A percentile compares a stretch with the other conserved stretches of the same genome.
Conservation (phyloP, 2,329 filamentous ascomycete genomes). For the Pseudogymnoascus sp. region DNA sequence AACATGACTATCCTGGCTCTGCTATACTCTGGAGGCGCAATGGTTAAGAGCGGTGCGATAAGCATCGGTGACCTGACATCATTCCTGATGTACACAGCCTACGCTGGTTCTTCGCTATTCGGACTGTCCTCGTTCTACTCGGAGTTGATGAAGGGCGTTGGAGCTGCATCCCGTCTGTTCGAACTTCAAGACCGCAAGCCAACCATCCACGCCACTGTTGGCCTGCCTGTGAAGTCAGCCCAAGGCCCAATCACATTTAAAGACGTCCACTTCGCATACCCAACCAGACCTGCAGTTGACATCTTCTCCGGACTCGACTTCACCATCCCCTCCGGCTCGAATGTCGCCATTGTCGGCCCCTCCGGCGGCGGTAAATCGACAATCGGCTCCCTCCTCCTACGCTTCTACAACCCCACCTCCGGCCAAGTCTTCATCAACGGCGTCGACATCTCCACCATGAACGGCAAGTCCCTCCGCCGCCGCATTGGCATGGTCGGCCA, state of each 20-base stretch:
- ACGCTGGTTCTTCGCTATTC: constrained; percentile 76
- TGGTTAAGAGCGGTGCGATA: constrained; percentile 80
- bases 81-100: constrained; percentile 98
- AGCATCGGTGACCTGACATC: constrained; percentile 87
- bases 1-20: constrained; percentile 94
- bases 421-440: constrained; percentile 79
- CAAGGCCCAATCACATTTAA: constrained; percentile 83
- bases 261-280: constrained; percentile 82
- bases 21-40: constrained; percentile 80
- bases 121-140: constrained; percentile 95
- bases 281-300: constrained; percentile 79
- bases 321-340: constrained; percentile 83
- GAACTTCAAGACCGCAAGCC: constrained; percentile 88
- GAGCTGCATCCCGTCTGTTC: constrained; percentile 90
- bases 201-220: constrained; percentile 78
- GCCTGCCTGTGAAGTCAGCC: constrained; percentile 69
- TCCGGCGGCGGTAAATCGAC: constrained; percentile 96
- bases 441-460: constrained; percentile 74
- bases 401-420: constrained; percentile 78
- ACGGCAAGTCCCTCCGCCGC: constrained; percentile 83
- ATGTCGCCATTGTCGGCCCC: constrained; percentile 92
- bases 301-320: constrained; percentile 90
- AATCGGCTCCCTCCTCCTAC: constrained; percentile 79
- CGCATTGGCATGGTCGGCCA: constrained; percentile 94
- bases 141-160: constrained; percentile 97